Evolutionary conservation across 2,329 filamentous ascomycete genomes (phyloP), one percentile per base, ranked within the genome.

Genomic region (Fusarium multiceps): DNA sequence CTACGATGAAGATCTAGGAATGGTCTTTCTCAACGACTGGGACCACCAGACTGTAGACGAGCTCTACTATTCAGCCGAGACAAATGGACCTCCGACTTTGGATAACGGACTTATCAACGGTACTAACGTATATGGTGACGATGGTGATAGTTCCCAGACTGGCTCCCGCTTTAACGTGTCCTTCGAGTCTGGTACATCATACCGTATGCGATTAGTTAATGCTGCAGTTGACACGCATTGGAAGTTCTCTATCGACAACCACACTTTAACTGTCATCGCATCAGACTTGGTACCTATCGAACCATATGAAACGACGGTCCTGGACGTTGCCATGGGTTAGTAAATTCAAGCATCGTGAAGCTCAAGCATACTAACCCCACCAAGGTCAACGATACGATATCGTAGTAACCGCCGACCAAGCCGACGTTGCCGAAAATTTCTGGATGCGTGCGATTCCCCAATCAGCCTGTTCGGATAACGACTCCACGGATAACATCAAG

Each of bases 1-100:
- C 71, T 91, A 90, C 70, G 89, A 92, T 63, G 82, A 86, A 50
- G 90, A 92, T 72, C 80, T 91, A 0, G 90, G 90, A 5, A 78
- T 83, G 13, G 71, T 91, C 2, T 82, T 89, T 27, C 74, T 91
- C 8, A 85, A 83, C 18, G 89, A 91, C 71, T 90, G 88, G 86
- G 83, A 83, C 68, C 85, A 87, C 63, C 56, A 70, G 40, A 83
- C 81, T 0, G 79, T 80, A 4, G 82, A 83, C 54, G 68, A 80
- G 53, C 72, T 84, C 34, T 80, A 78, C 14, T 20, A n/a, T 20
- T 47, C 59, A 3, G 59, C 57, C 4, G 47, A 63, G 21, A 62
- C 41, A 7, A 20, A 25, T 16, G 79, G 77, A 6, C 80, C 82
- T 2, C 81, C 81, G 0, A 68, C 66, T 0, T 69, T 85, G 0